phyloP scores from a whole-genome alignment of 805 yeast genomes.

The Torulaspora microellipsoides region DNA sequence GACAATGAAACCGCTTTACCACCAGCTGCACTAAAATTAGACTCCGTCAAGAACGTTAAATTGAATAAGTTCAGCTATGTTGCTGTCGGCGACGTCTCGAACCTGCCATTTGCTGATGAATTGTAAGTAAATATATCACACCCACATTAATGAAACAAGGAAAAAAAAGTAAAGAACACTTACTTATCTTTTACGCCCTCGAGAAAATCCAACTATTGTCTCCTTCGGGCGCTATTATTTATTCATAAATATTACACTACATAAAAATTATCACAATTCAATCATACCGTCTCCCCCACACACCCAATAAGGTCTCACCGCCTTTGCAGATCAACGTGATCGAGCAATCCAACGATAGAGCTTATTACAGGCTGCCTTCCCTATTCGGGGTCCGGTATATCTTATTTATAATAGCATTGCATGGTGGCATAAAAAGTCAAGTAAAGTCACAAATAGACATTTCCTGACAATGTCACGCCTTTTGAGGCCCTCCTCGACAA shows the following conservation, averaged over 20 bases:
- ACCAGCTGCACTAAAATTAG: conserved; percentile 37
- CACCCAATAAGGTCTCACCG: too few species aligned
- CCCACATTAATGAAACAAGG: background rate
- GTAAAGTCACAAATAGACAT: too few species aligned
- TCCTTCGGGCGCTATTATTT: background rate
- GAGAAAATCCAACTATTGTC: too few species aligned
- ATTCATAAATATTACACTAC: conserved; percentile 1
- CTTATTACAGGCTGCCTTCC: background rate
- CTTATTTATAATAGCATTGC: too few species aligned
- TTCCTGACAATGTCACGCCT: too few species aligned
- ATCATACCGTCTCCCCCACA: too few species aligned
- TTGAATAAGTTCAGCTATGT: conserved; percentile 71
- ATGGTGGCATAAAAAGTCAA: too few species aligned
- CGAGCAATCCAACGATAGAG: background rate
- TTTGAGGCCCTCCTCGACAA: too few species aligned
- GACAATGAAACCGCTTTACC: conserved; percentile 38
- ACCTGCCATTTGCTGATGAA: conserved; percentile 86
- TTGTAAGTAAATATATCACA: conserved; percentile 42
- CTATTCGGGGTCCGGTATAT: too few species aligned
- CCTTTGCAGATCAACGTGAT: too few species aligned
- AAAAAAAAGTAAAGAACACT: background rate
- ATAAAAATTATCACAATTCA: background rate
- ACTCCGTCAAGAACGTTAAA: conserved; percentile 41
- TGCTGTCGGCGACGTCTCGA: conserved; percentile 83
- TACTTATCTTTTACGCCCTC: background rate